Evolutionary conservation across 805 yeast species (phyloP).

Genomic region (Saturnispora gosingensis): DNA sequence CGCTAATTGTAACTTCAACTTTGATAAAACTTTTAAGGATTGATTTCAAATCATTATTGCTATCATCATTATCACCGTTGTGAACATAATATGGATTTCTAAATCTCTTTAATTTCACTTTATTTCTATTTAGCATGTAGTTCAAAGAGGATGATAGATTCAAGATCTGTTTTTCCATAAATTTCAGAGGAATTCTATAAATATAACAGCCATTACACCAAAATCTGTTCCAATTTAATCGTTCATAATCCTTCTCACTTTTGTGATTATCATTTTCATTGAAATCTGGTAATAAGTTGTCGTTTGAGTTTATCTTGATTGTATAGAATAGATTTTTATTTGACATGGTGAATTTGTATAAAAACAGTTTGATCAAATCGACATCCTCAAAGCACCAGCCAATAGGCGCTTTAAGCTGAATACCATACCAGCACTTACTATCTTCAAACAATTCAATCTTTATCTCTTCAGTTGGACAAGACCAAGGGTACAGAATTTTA

Average conservation of each 20-base stretch:
- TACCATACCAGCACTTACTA: conserved; percentile 15
- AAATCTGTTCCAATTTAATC: conserved; percentile 31
- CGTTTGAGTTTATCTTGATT: conserved; percentile 38
- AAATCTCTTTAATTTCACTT: conserved; percentile 17
- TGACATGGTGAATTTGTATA: conserved; percentile 28
- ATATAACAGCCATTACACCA: conserved; percentile 7
- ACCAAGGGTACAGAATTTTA: conserved; percentile 26
- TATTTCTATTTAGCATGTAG: conserved; percentile 26
- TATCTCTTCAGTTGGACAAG: conserved; percentile 32
- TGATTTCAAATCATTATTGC: conserved; percentile 16
- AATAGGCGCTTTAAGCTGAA: conserved; percentile 34
- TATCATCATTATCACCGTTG: not conserved
- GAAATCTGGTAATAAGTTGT: conserved; percentile 34
- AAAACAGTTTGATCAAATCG: conserved; percentile 33
- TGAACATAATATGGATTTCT: conserved; percentile 8
- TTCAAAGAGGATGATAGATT: conserved; percentile 33
- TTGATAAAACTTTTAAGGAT: conserved; percentile 22
- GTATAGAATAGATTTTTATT: conserved; percentile 32
- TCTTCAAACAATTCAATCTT: conserved; percentile 16
- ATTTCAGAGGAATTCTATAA: conserved; percentile 31
- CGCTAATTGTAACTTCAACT: conserved; percentile 2
- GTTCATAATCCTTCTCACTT: conserved; percentile 46
- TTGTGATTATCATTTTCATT: conserved; percentile 21
- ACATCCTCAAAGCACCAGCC: conserved; percentile 39
- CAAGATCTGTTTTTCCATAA: conserved; percentile 20